phyloP scores from a whole-genome alignment of 345 rosid species.

The Heritiera fomes region DNA sequence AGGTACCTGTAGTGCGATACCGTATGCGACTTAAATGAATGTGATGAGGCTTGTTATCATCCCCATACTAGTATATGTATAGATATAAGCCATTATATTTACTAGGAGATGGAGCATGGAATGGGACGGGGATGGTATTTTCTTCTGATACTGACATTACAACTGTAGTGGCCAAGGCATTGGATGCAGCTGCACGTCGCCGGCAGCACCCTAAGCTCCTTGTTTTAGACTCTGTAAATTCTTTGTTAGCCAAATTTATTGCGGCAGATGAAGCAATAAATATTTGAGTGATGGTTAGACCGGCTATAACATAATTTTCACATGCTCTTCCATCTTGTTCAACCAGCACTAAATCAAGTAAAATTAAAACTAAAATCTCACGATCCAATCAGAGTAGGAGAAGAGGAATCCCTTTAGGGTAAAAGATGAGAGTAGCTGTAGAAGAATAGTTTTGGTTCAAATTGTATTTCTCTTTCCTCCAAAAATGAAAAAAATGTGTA shows the following conservation, averaged over 20 bases:
- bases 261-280: neutral
- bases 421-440: neutral
- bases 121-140: neutral
- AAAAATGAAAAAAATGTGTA: neutral
- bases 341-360: neutral
- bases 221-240: neutral
- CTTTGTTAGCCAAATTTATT: neutral
- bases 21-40: neutral
- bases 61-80: too few species aligned
- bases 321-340: neutral
- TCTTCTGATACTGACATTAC: neutral
- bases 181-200: neutral
- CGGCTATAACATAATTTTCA: neutral
- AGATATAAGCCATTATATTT: neutral
- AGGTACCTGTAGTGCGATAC: neutral
- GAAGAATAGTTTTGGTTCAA: neutral
- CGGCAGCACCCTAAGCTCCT: neutral
- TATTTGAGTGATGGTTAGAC: neutral
- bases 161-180: neutral
- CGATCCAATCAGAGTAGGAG: neutral
- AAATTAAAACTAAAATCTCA: neutral
- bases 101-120: neutral
- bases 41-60: too few species aligned
- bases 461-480: neutral
- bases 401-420: neutral